phyloP scores from a whole-genome alignment of 148 eudicot genomes.

The Rhododendron ovatum region DNA sequence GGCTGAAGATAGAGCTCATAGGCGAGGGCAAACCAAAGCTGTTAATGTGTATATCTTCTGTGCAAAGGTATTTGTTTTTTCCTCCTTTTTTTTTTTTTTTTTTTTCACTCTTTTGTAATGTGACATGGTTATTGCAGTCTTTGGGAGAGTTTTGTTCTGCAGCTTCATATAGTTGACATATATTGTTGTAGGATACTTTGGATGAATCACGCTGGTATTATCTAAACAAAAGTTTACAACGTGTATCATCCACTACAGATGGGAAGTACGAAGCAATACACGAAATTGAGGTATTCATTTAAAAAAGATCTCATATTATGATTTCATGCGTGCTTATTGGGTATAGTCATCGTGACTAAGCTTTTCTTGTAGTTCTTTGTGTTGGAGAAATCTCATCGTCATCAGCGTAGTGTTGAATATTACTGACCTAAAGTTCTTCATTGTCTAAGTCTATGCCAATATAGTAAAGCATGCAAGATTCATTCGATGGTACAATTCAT shows the following conservation, averaged over 20 bases:
- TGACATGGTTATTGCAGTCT: background rate
- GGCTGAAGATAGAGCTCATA: constrained; percentile 98
- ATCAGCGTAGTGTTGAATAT: background rate
- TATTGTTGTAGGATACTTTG: constrained; percentile 59
- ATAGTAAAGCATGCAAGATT: background rate
- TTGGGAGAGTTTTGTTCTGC: background rate
- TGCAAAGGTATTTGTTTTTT: constrained; percentile 59
- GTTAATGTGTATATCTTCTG: constrained; percentile 90
- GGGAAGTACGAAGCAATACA: constrained; percentile 78
- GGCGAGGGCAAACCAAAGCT: constrained; percentile 85
- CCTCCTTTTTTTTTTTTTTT: background rate
- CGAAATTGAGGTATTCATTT: constrained; percentile 56
- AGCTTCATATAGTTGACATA: background rate
- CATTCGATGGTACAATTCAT: background rate
- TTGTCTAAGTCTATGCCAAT: background rate
- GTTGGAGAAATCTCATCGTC: background rate
- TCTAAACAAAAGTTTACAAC: constrained; percentile 68
- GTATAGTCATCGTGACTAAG: background rate
- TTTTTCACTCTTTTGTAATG: background rate
- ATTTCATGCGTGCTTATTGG: background rate
- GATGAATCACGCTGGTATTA: constrained; percentile 80
- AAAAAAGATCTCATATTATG: background rate
- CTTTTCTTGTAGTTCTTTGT: background rate
- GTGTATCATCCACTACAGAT: constrained; percentile 77
- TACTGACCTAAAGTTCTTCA: background rate